These are phyloP conservation scores for Kluyveromyces siamensis DNA, from an alignment of 805 yeast genomes.

Conservation along the genomic window DNA sequence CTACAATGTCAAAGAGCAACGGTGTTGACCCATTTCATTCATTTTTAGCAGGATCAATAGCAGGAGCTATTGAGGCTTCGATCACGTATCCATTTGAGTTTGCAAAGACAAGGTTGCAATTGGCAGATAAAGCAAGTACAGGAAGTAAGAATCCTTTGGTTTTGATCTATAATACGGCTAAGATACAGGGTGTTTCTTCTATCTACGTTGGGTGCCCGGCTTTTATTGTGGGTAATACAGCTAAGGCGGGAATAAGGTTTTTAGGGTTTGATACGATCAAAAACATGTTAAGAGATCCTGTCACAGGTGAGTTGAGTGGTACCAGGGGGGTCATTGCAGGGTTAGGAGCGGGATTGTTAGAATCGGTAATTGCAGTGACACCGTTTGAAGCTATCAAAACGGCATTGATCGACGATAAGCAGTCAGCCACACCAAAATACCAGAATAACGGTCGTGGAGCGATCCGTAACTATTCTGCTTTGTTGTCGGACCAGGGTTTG, in stretches of 20 bases:
- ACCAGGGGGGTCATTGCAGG: constrained; percentile 93
- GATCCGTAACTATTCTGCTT: constrained; percentile 32
- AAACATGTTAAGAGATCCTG: constrained; percentile 62
- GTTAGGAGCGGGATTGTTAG: constrained; percentile 92
- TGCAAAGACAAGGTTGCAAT: constrained; percentile 88
- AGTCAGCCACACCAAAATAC: constrained; percentile 66
- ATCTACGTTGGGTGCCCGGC: constrained; percentile 96
- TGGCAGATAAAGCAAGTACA: constrained; percentile 54
- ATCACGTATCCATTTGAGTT: constrained; percentile 94
- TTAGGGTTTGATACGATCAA: constrained; percentile 88
- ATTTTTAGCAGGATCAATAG: constrained; percentile 90
- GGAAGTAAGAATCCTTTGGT: constrained; percentile 78
- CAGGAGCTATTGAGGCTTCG: constrained; percentile 92
- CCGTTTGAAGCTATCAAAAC: constrained; percentile 97
- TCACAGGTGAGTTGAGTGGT: constrained; percentile 75
- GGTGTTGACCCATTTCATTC: constrained; percentile 68
- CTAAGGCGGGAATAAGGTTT: constrained; percentile 91
- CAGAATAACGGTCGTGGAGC: constrained; percentile 53
- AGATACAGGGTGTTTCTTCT: constrained; percentile 67
- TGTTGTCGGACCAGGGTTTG: constrained; percentile 71
- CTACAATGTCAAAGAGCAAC: constrained; percentile 11
- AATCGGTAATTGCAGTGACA: constrained; percentile 87
- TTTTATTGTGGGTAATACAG: constrained; percentile 90
- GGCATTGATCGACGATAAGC: constrained; percentile 89
- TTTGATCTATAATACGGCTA: constrained; percentile 65